phyloP scores from a whole-genome alignment of 2,329 filamentous ascomycete species.

The Cytospora leucostoma region DNA sequence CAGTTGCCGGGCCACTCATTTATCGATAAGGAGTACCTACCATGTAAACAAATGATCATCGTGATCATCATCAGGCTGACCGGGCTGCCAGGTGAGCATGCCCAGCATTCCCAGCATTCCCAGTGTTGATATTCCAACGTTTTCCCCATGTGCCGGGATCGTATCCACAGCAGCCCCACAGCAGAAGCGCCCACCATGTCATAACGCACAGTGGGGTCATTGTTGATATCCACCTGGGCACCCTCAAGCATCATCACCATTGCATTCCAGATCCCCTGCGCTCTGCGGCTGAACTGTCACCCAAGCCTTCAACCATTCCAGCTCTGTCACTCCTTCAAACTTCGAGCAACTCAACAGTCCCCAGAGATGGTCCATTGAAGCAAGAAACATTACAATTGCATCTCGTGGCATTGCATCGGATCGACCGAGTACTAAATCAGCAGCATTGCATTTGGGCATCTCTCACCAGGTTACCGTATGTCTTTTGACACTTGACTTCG shows the following conservation, averaged over 20 bases:
- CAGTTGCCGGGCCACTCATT: no score
- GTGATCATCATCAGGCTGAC: no score
- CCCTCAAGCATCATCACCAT: constrained; percentile 15
- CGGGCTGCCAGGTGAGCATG: no score
- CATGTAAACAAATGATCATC: no score
- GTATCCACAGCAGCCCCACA: neutral
- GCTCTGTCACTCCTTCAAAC: constrained; percentile 7
- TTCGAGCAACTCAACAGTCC: neutral
- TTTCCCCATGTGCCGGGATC: neutral
- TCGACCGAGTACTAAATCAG: neutral
- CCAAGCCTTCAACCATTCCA: neutral
- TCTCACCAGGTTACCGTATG: neutral
- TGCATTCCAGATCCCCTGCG: constrained; percentile 2
- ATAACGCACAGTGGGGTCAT: neutral
- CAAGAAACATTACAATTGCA: neutral
- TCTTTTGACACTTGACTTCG: neutral
- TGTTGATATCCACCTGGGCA: constrained; percentile 16
- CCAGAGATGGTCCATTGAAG: neutral
- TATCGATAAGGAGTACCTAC: no score
- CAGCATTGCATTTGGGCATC: neutral
- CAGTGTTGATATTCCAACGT: no score
- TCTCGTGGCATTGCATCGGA: neutral
- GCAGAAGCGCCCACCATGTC: neutral
- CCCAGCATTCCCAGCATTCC: no score
- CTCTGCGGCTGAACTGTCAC: constrained; percentile 12